Evolutionary conservation across 1,284 basidiomycete species (phyloP).

Genomic region (Malassezia furfur): DNA sequence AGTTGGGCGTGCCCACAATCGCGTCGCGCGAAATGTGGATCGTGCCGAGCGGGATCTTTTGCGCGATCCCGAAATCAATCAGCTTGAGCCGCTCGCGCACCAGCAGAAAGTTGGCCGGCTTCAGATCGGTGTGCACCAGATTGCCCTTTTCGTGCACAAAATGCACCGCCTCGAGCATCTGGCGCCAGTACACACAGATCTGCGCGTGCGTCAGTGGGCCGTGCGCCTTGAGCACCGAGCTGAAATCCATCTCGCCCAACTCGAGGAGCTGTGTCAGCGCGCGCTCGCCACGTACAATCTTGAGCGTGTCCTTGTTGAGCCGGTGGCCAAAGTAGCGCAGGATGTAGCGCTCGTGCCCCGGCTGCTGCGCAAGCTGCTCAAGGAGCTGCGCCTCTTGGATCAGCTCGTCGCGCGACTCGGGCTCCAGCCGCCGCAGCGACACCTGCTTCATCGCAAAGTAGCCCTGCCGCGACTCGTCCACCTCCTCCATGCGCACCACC

Average conservation of each 20-base stretch:
- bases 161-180: conserved; percentile 48
- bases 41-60: conserved; percentile 56
- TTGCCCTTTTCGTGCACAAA: conserved; percentile 43
- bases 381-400: conserved; percentile 43
- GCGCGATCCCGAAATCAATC: conserved; percentile 93
- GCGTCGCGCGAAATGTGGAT: conserved; percentile 46
- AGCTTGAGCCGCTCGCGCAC: conserved; percentile 79
- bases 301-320: conserved; percentile 33
- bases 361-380: conserved; percentile 29
- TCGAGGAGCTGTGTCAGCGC: conserved; percentile 28
- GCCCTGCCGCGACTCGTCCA: conserved; percentile 36
- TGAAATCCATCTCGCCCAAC: conserved; percentile 44
- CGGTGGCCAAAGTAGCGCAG: conserved; percentile 46
- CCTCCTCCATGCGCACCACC: conserved; percentile 22
- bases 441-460: conserved; percentile 47
- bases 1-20: conserved; percentile 48
- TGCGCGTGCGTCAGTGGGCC: conserved; percentile 26
- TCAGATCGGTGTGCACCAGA: conserved; percentile 46
- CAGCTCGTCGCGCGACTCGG: conserved; percentile 38
- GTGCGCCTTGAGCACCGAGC: conserved; percentile 27
- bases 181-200: conserved; percentile 37
- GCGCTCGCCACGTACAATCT: conserved; percentile 28
- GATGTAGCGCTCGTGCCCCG: conserved; percentile 38
- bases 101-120: conserved; percentile 60
- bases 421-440: conserved; percentile 40